phyloP scores from a whole-genome alignment of 129 eudicot species.

The Helianthus tuberosus region DNA sequence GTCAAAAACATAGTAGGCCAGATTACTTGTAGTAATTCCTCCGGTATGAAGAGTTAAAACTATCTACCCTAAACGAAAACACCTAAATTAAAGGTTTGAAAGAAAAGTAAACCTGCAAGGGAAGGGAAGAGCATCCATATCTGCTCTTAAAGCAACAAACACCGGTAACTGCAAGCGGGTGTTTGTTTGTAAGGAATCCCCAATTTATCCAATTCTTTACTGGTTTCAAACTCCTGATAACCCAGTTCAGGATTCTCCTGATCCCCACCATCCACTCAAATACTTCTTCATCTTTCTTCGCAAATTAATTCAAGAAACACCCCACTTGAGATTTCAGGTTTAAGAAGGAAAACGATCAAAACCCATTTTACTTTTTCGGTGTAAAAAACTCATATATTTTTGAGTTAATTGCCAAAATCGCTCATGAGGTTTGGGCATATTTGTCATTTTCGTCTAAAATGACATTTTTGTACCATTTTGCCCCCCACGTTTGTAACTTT shows the following conservation, averaged over 20 bases:
- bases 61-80: not conserved
- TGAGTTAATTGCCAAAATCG: too few relatives aligned
- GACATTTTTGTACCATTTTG: too few relatives aligned
- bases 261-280: conserved; percentile 74
- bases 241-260: conserved; percentile 81
- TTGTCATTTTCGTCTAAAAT: too few relatives aligned
- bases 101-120: conserved; percentile 54
- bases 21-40: too few relatives aligned
- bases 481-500: too few relatives aligned
- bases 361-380: conserved; percentile 25
- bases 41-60: too few relatives aligned
- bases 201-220: too few relatives aligned
- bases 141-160: conserved; percentile 78
- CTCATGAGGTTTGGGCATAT: too few relatives aligned
- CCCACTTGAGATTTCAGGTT: conserved; percentile 32
- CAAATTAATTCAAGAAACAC: conserved; percentile 47
- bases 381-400: not conserved
- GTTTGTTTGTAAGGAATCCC: conserved; percentile 62
- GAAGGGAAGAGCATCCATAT: conserved; percentile 89
- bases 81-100: not conserved
- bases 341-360: conserved; percentile 12
- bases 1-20: too few relatives aligned
- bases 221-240: conserved; percentile 80
- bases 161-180: conserved; percentile 84
- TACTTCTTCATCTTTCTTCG: conserved; percentile 45